Conservation (phyloP, 2,329 filamentous ascomycete species). For the Zymoseptoria pseudotritici region DNA sequence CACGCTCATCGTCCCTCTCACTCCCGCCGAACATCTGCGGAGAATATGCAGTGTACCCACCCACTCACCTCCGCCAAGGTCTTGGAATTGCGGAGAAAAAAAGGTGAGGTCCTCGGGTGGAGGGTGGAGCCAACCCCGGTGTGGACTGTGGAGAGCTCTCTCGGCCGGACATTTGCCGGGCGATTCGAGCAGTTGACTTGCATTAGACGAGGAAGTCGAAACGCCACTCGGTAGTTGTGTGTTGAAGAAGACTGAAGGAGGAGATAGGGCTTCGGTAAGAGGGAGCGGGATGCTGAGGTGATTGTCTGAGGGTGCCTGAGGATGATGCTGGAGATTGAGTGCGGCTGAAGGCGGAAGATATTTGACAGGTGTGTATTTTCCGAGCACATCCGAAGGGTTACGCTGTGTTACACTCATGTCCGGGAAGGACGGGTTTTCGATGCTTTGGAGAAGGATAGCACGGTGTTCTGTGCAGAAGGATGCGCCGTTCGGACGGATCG, state of each 20-base stretch:
- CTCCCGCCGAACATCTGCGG: not conserved
- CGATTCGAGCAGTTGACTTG: not conserved
- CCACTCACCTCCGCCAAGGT: not conserved
- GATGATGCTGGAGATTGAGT: not conserved
- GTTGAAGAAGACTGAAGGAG: not conserved
- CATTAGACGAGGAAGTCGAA: not conserved
- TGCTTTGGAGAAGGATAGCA: not conserved
- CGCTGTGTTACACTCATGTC: not conserved
- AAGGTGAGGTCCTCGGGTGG: not conserved
- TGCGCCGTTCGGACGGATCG: not conserved
- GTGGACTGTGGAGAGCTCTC: not conserved
- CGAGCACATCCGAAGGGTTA: not conserved
- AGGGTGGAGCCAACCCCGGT: not conserved
- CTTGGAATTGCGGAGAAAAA: not conserved
- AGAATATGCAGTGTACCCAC: not conserved
- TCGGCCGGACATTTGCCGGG: not conserved
- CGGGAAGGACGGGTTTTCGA: too few species aligned
- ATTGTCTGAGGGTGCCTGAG: not conserved
- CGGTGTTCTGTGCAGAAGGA: not conserved
- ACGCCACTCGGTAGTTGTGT: not conserved
- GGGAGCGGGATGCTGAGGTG: not conserved
- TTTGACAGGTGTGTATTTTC: not conserved
- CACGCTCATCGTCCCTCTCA: not conserved
- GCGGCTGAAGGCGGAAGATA: not conserved
- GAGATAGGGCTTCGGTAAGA: not conserved